These are phyloP conservation scores for Myochromella boudieri DNA, from an alignment of 768 basidiomycete genomes.

Conservation along the genomic window DNA sequence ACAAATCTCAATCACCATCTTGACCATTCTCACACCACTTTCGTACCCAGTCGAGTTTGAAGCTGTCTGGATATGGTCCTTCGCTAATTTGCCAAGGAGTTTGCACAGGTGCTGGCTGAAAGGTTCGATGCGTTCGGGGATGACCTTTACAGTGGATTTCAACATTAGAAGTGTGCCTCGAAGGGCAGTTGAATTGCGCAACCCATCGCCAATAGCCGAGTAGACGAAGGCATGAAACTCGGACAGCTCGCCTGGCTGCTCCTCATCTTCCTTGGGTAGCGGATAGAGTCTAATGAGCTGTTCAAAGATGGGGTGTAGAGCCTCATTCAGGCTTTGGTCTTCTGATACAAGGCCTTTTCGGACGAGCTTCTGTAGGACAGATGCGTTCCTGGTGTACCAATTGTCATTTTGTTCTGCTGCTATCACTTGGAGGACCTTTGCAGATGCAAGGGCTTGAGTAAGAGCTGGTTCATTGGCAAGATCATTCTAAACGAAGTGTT, in stretches of 20 bases:
- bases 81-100: constrained; percentile 79
- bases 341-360: constrained; percentile 85
- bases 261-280: constrained; percentile 75
- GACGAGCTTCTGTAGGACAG: constrained; percentile 76
- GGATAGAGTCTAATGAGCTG: constrained; percentile 76
- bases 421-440: constrained; percentile 87
- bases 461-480: constrained; percentile 65
- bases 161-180: constrained; percentile 86
- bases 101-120: constrained; percentile 78
- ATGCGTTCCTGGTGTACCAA: constrained; percentile 78
- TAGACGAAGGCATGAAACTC: constrained; percentile 81
- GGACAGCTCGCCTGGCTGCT: constrained; percentile 66
- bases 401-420: constrained; percentile 77
- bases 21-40: constrained; percentile 62
- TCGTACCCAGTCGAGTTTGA: constrained; percentile 52
- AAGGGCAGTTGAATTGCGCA: constrained; percentile 69
- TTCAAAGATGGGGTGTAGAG: constrained; percentile 80
- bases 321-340: constrained; percentile 77
- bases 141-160: constrained; percentile 76
- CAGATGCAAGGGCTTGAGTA: constrained; percentile 72
- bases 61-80: constrained; percentile 76
- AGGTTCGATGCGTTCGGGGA: constrained; percentile 81
- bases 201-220: constrained; percentile 71
- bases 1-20: constrained; percentile 84
- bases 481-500: constrained; percentile 53